A percentile compares a stretch with the other conserved stretches of the same genome.
phyloP scores from a whole-genome alignment of 495 filamentous ascomycete species.

The Cetradonia linearis region DNA sequence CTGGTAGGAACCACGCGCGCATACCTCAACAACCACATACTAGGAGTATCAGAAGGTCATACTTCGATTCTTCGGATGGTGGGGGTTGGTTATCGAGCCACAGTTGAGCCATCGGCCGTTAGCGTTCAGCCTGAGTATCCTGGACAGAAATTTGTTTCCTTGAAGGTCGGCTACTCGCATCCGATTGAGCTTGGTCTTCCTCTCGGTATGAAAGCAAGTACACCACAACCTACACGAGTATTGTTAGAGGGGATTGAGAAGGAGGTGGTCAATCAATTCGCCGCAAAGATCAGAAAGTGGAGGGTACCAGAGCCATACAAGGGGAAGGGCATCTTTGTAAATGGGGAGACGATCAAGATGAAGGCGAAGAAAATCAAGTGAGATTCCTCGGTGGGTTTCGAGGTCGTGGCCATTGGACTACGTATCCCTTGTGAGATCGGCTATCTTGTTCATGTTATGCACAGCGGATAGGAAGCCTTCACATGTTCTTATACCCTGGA shows the following conservation, averaged over 20 bases:
- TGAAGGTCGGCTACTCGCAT: conserved; percentile 95
- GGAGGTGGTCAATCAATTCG: conserved; percentile 77
- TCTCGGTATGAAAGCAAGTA: conserved; percentile 71
- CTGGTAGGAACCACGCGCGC: conserved; percentile 70
- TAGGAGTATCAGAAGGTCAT: conserved; percentile 93
- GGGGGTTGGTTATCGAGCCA: conserved; percentile 93
- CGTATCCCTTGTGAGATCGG: not conserved
- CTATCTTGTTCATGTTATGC: not conserved
- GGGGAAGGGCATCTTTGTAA: conserved; percentile 97
- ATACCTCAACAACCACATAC: conserved; percentile 78
- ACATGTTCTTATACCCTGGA: not conserved
- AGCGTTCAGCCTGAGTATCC: conserved; percentile 55
- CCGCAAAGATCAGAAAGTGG: conserved; percentile 79
- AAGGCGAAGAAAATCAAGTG: conserved; percentile 99
- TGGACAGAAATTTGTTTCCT: conserved; percentile 74
- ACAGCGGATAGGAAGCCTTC: not conserved
- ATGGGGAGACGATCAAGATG: conserved; percentile 91
- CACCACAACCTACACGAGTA: conserved; percentile 88
- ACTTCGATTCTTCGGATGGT: conserved; percentile 83
- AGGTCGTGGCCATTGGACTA: not conserved
- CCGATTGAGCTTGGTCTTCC: conserved; percentile 82
- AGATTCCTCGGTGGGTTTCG: not conserved
- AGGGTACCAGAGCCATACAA: conserved; percentile 94
- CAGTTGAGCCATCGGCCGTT: conserved; percentile 65
- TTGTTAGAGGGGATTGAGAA: conserved; percentile 80